Base-by-base conservation (phyloP, 768 basidiomycete species). In the Brasilioporus rufonigricans region DNA sequence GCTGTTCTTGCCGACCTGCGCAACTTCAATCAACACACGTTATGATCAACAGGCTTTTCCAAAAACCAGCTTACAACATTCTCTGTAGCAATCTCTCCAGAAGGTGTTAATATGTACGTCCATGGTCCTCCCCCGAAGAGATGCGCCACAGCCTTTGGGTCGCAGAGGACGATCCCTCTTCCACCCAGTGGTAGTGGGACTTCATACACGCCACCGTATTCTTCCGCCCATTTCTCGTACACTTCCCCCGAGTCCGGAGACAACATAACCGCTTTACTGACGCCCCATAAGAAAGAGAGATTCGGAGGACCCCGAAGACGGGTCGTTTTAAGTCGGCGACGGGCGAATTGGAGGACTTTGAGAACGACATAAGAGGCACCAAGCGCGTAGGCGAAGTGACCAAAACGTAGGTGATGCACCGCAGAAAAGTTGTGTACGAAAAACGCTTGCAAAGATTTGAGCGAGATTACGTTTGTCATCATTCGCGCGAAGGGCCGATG, bases 141-240 rank as follows among this genome's bases (percentile, higher is more conserved):
- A 57, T 85, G 80, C 0, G 76, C 71, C 19, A 80, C 66, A 0
- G 83, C 82, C 61, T 76, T 81, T 0, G 78, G 76, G 50, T 81
- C 81, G 46, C 73, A 71, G 6, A 81, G 63, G 5, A 78, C 60
- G 23, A 81, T 60, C 5, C 58, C 60, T 9, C 48, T 65, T 0
- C 70, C 60, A 0, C 77, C 77, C 7, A 81, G 55, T 1, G 66
- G 57, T 1, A 60, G 59, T 0, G 81, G 74, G n/a, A 81, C 53
- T 16, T 66, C 48, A 56, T 70, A 85, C 0, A 73, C 79, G 2
- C 74, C 60, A 8, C 84, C 84, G 32, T 81, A 81, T 43, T 77
- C 62, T 8, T 61, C 63, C 1, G 71, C 72, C 84, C 82, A 84
- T 6, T 66, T 52, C 52, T 81, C 80, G 56, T 72, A 76, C 9